A percentile compares a stretch with the other conserved stretches of the same genome.
phyloP scores from a whole-genome alignment of 257 asterid genomes.

The Lantana camara region DNA sequence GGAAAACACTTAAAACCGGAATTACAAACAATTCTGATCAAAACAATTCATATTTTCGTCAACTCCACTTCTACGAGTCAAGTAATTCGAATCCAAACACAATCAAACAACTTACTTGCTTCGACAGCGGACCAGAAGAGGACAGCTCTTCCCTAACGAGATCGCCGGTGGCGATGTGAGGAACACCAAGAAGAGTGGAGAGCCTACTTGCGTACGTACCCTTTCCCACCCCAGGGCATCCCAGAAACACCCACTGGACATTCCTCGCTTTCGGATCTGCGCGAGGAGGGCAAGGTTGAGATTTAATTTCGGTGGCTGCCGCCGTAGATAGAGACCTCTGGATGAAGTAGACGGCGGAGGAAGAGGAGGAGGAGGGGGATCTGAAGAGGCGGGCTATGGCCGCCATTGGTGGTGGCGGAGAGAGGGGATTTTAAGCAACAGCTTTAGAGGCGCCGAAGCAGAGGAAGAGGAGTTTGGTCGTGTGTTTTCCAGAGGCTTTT shows the following conservation, averaged over 20 bases:
- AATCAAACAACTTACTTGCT: constrained; percentile 39
- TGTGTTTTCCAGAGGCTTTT: neutral
- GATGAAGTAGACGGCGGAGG: constrained; percentile 17
- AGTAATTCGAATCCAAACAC: neutral
- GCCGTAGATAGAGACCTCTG: constrained; percentile 48
- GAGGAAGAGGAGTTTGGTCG: neutral
- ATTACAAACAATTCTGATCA: neutral
- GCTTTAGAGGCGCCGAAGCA: neutral
- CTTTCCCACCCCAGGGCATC: constrained; percentile 78
- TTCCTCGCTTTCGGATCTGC: constrained; percentile 45
- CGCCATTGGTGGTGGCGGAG: constrained; percentile 46
- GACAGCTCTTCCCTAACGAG: constrained; percentile 69
- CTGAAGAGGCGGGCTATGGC: constrained; percentile 58
- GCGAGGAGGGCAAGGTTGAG: constrained; percentile 28
- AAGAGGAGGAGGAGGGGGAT: constrained; percentile 49
- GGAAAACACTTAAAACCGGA: neutral
- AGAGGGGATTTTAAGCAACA: neutral
- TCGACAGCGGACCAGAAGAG: constrained; percentile 50
- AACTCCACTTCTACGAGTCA: neutral
- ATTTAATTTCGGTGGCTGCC: constrained; percentile 27
- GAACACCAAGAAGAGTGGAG: constrained; percentile 58
- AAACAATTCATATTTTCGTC: neutral
- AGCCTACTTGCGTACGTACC: constrained; percentile 77
- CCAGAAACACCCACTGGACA: constrained; percentile 67
- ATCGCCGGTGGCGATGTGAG: constrained; percentile 83